Base-by-base conservation (phyloP, 345 rosid species). In the Geranium brycei region DNA sequence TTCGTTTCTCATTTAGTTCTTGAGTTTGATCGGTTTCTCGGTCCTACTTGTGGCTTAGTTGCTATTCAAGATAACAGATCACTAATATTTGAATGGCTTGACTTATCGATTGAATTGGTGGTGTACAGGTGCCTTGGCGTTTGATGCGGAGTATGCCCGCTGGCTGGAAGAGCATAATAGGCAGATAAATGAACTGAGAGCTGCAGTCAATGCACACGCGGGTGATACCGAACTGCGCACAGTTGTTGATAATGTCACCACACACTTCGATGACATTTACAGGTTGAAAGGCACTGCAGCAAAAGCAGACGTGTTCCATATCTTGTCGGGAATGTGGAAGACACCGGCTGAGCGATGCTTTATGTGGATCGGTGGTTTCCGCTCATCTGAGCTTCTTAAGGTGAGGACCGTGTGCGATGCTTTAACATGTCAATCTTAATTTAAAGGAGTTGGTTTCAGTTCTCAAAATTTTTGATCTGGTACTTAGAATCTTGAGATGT, bases 311-410 rank as follows among this genome's bases (percentile, higher is more conserved):
- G 95, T 89, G 71, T 91, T 91, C 86, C 98, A 91, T 76, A 84
- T 91, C 65, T 74, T 91, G 77, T 91, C 98, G 18, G 98, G 98
- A 69, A 89, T 91, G 98, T 91, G 98, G 98, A 89, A 85, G 76
- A 91, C 98, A 71, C 98, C 98, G 19, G 98, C 95, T 61, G 98
- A 91, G 82, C 81, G 96, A 69, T 91, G 96, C 82, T 91, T 91
- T 74, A 72, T 91, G 85, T 91, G 98, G 98, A 82, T 91, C 67
- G 98, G 98, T 62, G 98, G 98, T 60, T 91, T 89, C 72, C 98
- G 98, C 38, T 89, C 96, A 41, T 91, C 96, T 10, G 96, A 91
- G 77, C 81, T 91, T 64, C 93, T 91, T 68, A 91, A 91, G 87
- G 98, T 84, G 71, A 76, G 74, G 12, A 51, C 15, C 70, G 7